Percentiles rank a stretch among this genome's conserved stretches.
phyloP scores from a whole-genome alignment of 176 grass and related monocot genomes.

The Rhipidocladum racemiflorum region DNA sequence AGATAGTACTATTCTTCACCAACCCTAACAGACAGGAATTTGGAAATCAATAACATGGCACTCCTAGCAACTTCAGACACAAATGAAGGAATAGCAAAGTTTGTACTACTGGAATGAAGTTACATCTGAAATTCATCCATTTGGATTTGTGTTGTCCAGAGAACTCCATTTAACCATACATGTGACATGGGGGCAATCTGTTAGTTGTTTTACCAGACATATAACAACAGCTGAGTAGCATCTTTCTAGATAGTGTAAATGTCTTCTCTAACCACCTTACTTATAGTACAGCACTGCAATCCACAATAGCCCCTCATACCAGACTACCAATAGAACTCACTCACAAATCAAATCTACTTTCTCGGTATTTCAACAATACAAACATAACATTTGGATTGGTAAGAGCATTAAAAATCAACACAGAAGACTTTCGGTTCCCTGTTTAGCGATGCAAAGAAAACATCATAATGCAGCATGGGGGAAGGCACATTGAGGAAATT shows the following conservation, averaged over 20 bases:
- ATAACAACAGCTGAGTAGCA: not conserved
- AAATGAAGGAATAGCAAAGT: not conserved
- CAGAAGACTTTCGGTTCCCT: not conserved
- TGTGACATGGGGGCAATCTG: not conserved
- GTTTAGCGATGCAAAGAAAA: not conserved
- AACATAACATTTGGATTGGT: not conserved
- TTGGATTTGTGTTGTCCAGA: not conserved
- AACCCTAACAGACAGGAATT: not conserved
- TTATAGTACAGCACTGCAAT: not conserved
- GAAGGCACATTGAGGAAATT: not conserved
- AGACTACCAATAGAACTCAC: slow-evolving; percentile 13
- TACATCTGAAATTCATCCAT: not conserved
- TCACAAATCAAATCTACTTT: not conserved
- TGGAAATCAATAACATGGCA: not conserved
- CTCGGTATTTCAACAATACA: not conserved
- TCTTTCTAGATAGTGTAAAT: not conserved
- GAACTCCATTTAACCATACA: slow-evolving; percentile 6
- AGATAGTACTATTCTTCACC: not conserved
- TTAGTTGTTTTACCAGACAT: not conserved
- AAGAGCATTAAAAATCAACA: not conserved
- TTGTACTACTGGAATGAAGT: not conserved
- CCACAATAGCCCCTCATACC: not conserved
- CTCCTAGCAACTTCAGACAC: not conserved
- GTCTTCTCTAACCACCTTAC: not conserved
- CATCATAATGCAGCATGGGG: not conserved